A percentile compares a stretch with the other conserved stretches of the same genome.
Conservation (phyloP, 1,284 basidiomycete genomes). For the Pascua sp. region DNA sequence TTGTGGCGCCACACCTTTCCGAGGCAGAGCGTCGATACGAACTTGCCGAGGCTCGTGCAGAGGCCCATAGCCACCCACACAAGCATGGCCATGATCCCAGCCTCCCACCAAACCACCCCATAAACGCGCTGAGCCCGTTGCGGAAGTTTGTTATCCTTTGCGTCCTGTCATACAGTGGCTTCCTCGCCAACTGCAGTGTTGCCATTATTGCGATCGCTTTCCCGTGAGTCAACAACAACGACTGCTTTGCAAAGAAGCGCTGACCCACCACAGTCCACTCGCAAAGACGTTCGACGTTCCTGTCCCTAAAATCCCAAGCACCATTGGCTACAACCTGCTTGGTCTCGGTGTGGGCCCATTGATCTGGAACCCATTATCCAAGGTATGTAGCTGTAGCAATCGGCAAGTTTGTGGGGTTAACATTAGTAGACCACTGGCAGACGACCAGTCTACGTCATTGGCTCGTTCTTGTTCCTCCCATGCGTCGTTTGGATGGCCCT, state of each 20-base stretch:
- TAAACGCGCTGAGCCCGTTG: constrained; percentile 32
- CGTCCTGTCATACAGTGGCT: constrained; percentile 27
- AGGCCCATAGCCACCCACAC: too few relatives aligned
- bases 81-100: too few relatives aligned
- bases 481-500: constrained; percentile 43
- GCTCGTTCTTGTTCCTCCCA: constrained; percentile 42
- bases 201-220: constrained; percentile 9
- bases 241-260: too few relatives aligned
- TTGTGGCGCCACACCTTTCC: too few relatives aligned
- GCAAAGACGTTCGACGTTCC: constrained; percentile 8
- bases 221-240: background rate
- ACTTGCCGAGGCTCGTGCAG: too few relatives aligned
- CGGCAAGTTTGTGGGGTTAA: background rate
- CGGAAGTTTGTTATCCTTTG: constrained; percentile 39
- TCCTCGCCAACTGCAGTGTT: constrained; percentile 36
- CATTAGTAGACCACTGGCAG: constrained; percentile 25
- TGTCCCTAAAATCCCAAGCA: constrained; percentile 39
- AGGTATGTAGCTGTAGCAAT: too few relatives aligned
- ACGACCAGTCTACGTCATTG: constrained; percentile 43
- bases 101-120: constrained; percentile 28
- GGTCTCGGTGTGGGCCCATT: constrained; percentile 46
- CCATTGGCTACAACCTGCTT: constrained; percentile 45
- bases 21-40: too few relatives aligned
- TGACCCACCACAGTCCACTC: too few relatives aligned
- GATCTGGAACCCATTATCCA: constrained; percentile 32